Base-by-base conservation (phyloP, 768 basidiomycete species). In the Russula ochroleuca region DNA sequence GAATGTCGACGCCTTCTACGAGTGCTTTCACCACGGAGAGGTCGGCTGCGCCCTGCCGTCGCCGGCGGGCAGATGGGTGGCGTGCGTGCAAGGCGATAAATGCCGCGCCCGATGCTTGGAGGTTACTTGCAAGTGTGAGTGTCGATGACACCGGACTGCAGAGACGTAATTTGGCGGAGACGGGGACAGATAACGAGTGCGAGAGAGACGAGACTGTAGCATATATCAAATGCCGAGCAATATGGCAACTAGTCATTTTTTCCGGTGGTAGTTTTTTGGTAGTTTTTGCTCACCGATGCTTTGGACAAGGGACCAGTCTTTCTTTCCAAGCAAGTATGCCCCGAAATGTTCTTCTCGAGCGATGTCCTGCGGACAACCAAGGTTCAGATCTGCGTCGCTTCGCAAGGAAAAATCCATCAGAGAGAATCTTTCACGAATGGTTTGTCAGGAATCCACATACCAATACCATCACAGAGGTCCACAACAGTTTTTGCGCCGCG, bases 81-180 rank as follows among this genome's bases (percentile, higher is more conserved):
- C 90, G 84, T 3, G 88, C 86, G 69, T 92, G 90, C 15, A 92
- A 74, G 7, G 88, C 83, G 47, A 92, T 71, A 82, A 87, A 89
- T 2, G 86, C 81, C 17, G 82, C 83, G 13, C 89, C 89, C 10
- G 81, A 79, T n/a, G 78, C 79, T 70, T 87, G 85, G 23, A 92
- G 78, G 25, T 77, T 77, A 64, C 76, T 75, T 6, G 83, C 84
- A 8, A 91, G 74, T 1, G 82, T 80, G 6, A 82, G 69, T 11
- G 88, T 89, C 69, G 79, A 77, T 6, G 75, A 66, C 1, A 78
- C 69, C 1, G 83, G 81, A 51, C 71, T 65, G 68, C 74, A 76
- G 45, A 78, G 72, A 10, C 77, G 74, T 10, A 89, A 73, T 72
- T 74, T 88, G 80, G 69, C 85, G 81, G 85, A 84, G 13, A 84